Base-by-base conservation (phyloP, 1,284 basidiomycete species). In the Fomitopsis schrenkii region DNA sequence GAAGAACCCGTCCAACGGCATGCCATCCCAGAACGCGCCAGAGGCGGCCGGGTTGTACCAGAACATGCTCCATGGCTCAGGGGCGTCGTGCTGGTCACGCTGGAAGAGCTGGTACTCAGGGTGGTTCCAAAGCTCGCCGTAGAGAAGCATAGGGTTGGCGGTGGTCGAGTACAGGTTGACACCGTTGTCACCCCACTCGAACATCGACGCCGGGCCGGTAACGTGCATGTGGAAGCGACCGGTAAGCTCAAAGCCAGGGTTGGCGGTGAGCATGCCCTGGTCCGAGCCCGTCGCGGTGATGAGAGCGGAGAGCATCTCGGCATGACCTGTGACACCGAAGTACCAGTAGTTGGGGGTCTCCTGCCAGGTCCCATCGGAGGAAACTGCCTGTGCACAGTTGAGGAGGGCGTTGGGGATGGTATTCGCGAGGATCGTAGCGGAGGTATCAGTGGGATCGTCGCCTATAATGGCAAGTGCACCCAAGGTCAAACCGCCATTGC, bases 271-370 rank as follows among this genome's bases (percentile, higher is more conserved):
- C 55, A 99, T 79, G 26, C 87, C 87, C 69, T 89, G 90, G 71
- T 93, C 83, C 38, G 87, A 89, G 57, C 97, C 97, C 22, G 94
- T 94, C 0, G 97, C 94, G 14, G 92, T 87, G 53, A 89, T 74
- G 63, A 99, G 85, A 0, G 94, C 82, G 1, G 94, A 88, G 1
- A 91, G 75, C 85, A 97, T 89, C 78, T 98, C 95, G n/a, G 94
- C 93, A 68, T 93, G 91, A 26, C 87, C 94, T 26, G 94, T 97
- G 46, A 93, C 96, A 72, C 93, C 93, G 71, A 95, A 96, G 78
- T 95, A 95, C 94, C 94, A 96, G 74, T 97, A 97, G 78, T 98
- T 95, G 62, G 95, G 83, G 0, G 95, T 98, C 77, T 99, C 97
- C 22, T 88, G 79, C 97, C 97, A 99, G 19, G 94, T 92, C 22